Evolutionary conservation across 768 basidiomycete species (phyloP).

Genomic region (Xerocomellus intermedius): DNA sequence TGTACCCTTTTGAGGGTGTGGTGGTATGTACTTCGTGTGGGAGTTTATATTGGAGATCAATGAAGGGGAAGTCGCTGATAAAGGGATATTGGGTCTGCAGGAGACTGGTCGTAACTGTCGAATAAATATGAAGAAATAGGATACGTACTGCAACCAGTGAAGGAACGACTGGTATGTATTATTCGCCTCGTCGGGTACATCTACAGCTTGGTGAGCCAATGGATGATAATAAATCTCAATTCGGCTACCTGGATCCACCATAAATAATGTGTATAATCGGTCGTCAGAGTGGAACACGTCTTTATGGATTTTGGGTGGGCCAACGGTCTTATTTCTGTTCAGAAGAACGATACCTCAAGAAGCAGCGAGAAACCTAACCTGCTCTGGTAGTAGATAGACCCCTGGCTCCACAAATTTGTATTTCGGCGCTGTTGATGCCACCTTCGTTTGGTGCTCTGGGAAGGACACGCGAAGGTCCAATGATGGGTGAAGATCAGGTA

Average conservation of each 20-base stretch:
- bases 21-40: constrained; percentile 81
- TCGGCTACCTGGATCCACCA: constrained; percentile 80
- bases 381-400: constrained; percentile 59
- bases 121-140: background rate
- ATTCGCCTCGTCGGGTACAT: constrained; percentile 75
- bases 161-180: constrained; percentile 69
- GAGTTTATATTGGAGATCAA: constrained; percentile 42
- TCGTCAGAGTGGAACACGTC: constrained; percentile 82
- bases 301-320: constrained; percentile 62
- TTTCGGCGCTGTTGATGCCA: constrained; percentile 22
- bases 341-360: background rate
- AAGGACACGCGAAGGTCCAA: constrained; percentile 71
- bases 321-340: constrained; percentile 49
- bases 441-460: constrained; percentile 32
- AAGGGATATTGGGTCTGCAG: constrained; percentile 74
- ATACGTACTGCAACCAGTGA: constrained; percentile 80
- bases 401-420: constrained; percentile 65
- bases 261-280: constrained; percentile 81
- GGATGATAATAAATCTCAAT: constrained; percentile 4
- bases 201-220: constrained; percentile 38
- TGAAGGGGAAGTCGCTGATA: constrained; percentile 55
- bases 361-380: constrained; percentile 44
- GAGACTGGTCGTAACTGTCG: background rate
- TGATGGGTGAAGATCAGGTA: constrained; percentile 68
- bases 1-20: constrained; percentile 88